Evolutionary conservation across 805 yeast species (phyloP).

Genomic region (Ascoidea tarda): DNA sequence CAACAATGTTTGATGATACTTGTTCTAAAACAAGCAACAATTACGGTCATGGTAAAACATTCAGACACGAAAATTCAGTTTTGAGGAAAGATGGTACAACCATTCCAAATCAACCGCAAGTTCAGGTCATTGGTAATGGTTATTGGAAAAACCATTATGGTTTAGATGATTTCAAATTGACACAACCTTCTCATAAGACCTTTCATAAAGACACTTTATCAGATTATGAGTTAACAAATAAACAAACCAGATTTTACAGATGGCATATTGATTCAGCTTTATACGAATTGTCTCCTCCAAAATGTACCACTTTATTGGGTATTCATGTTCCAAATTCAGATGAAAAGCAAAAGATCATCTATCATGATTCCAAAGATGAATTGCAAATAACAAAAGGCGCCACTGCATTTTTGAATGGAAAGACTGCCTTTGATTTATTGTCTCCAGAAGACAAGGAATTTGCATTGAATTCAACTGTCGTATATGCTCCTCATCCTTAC

Average conservation of each 20-base stretch:
- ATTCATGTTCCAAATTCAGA: slow-evolving; percentile 60
- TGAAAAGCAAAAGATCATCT: slow-evolving; percentile 49
- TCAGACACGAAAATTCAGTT: slow-evolving; percentile 51
- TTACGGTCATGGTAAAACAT: slow-evolving; percentile 79
- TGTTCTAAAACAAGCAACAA: slow-evolving; percentile 32
- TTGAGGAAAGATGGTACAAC: slow-evolving; percentile 70
- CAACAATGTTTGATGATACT: slow-evolving; percentile 69
- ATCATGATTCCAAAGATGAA: slow-evolving; percentile 52
- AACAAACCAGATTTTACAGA: slow-evolving; percentile 72
- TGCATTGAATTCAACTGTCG: slow-evolving; percentile 68
- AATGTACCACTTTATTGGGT: slow-evolving; percentile 74
- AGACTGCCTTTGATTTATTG: slow-evolving; percentile 53
- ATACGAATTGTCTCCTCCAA: slow-evolving; percentile 76
- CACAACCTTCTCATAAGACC: slow-evolving; percentile 74
- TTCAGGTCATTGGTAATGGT: slow-evolving; percentile 82
- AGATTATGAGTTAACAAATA: slow-evolving; percentile 42
- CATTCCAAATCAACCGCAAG: slow-evolving; percentile 77
- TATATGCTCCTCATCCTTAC: slow-evolving; percentile 88
- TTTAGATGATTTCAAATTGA: slow-evolving; percentile 40
- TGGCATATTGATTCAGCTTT: slow-evolving; percentile 93
- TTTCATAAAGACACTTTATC: slow-evolving; percentile 62
- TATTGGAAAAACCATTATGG: slow-evolving; percentile 33
- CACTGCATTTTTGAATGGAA: slow-evolving; percentile 82
- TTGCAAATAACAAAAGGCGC: slow-evolving; percentile 70
- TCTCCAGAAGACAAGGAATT: slow-evolving; percentile 57